Percentiles rank a stretch among this genome's conserved stretches.
Conservation (phyloP, 208 protist species). For the Wallacemonas sp. region DNA sequence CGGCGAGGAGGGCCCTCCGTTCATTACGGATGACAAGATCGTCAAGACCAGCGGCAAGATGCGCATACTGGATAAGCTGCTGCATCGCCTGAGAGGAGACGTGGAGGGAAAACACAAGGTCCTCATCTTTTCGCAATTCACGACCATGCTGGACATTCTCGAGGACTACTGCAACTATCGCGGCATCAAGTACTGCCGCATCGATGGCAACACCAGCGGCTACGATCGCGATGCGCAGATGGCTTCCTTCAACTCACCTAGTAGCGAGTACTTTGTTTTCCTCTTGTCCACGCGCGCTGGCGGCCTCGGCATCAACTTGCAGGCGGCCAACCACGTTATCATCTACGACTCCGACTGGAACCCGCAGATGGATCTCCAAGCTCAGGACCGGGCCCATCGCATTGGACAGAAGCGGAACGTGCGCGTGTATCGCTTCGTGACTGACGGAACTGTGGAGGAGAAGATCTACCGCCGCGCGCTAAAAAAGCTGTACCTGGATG, state of each 20-base stretch:
- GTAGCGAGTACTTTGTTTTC: slow-evolving; percentile 95
- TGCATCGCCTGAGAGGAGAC: slow-evolving; percentile 72
- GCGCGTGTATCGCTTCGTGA: slow-evolving; percentile 96
- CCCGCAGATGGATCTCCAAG: slow-evolving; percentile 98
- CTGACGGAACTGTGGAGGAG: slow-evolving; percentile 97
- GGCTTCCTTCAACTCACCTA: slow-evolving; percentile 92
- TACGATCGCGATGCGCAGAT: slow-evolving; percentile 92
- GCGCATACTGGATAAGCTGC: slow-evolving; percentile 94
- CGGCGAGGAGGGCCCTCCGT: slow-evolving; percentile 89
- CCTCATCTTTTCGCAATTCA: slow-evolving; percentile 99
- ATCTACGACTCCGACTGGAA: slow-evolving; percentile 99
- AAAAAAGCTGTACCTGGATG: slow-evolving; percentile 98
- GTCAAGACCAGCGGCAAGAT: slow-evolving; percentile 94
- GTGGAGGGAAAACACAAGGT: slow-evolving; percentile 90
- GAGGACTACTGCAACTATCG: slow-evolving; percentile 90
- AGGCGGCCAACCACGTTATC: slow-evolving; percentile 98
- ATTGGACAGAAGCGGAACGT: slow-evolving; percentile 98
- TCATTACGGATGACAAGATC: slow-evolving; percentile 89
- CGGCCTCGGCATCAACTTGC: slow-evolving; percentile 98
- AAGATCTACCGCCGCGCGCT: slow-evolving; percentile 97
- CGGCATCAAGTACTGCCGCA: slow-evolving; percentile 80
- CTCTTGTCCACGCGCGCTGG: slow-evolving; percentile 97
- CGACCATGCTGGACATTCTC: slow-evolving; percentile 89
- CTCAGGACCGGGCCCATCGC: slow-evolving; percentile 97
- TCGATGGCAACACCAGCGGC: slow-evolving; percentile 90